phyloP scores from a whole-genome alignment of 495 filamentous ascomycete genomes.

The Aspergillus funiculosus region DNA sequence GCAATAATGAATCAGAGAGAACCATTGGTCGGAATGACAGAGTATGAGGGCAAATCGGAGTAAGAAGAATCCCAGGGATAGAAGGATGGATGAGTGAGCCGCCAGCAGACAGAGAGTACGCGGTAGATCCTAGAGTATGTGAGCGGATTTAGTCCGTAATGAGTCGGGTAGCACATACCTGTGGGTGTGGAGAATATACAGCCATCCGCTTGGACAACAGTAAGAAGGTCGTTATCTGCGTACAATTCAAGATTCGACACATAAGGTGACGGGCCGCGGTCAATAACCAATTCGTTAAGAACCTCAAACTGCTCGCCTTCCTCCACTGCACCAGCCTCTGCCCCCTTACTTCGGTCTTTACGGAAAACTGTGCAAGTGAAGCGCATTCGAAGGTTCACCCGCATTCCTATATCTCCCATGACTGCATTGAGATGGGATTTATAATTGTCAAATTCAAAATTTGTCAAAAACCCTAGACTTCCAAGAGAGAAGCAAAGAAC shows the following conservation, averaged over 20 bases:
- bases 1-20: slow-evolving; percentile 88
- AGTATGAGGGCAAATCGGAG: slow-evolving; percentile 95
- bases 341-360: slow-evolving; percentile 41
- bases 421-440: slow-evolving; percentile 72
- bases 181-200: slow-evolving; percentile 97
- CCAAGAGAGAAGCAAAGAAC: slow-evolving; percentile 85
- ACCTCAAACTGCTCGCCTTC: slow-evolving; percentile 89
- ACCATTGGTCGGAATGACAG: slow-evolving; percentile 97
- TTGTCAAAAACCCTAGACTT: slow-evolving; percentile 86
- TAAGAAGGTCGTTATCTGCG: slow-evolving; percentile 86
- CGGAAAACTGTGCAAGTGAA: slow-evolving; percentile 95
- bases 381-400: slow-evolving; percentile 91
- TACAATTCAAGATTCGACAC: slow-evolving; percentile 94
- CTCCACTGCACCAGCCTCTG: slow-evolving; percentile 49
- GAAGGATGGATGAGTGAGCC: slow-evolving; percentile 94
- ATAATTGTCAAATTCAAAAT: slow-evolving; percentile 80
- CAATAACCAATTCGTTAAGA: slow-evolving; percentile 95
- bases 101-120: slow-evolving; percentile 92
- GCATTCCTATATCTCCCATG: slow-evolving; percentile 91
- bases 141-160: slow-evolving; percentile 11
- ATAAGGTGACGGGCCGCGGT: slow-evolving; percentile 93
- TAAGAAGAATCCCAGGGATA: slow-evolving; percentile 94
- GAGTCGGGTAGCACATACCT: slow-evolving; percentile 37
- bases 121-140: slow-evolving; percentile 63
- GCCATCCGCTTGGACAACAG: slow-evolving; percentile 91